Base-by-base conservation (phyloP, 805 yeast genomes). In the Saccharomycopsis vini region DNA sequence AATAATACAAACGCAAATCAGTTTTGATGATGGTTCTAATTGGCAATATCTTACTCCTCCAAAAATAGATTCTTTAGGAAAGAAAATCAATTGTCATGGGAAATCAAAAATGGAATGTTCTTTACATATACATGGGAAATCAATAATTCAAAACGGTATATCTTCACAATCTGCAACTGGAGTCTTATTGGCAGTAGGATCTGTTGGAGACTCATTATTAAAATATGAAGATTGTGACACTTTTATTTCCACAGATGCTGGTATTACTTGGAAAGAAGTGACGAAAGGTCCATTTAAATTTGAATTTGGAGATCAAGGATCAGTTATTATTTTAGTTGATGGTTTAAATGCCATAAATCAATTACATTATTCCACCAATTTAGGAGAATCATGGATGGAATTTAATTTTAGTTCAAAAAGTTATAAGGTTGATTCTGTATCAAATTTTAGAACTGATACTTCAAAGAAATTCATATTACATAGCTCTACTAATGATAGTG, bases 261-360 rank as follows among this genome's bases (percentile, higher is more conserved):
- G 98, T 45, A 63, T 77, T 13, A 72, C 87, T 3, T 90, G 97
- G 97, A 74, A 61, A 41, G 95, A 86, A 61, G 66, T 89, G 23
- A 69, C 63, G 46, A 77, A 81, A 48, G 94, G 94, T 2, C 71
- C 77, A 1, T 74, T 74, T 53, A 81, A 84, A 75, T 92, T 96
- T 97, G 97, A 87, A 61, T 90, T 71, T 61, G 97, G 96, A 48
- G 97, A 92, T 61, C 83, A 85, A 50, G 98, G 98, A n/a, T 79
- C 95, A 0, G 71, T 92, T 24, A 63, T 92, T 41, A 86, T 85
- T 1, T 59, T 89, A 40, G 90, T 81, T 1, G 69, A 76, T 31
- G 75, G 72, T 3, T 66, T 61, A 3, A 78, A 73, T 29, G 63
- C 68, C 4, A 81, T 95, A 0, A 68, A 84, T 47, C 60, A 63